Evolutionary conservation across 805 yeast genomes (phyloP), one percentile per base, ranked within the genome.

Genomic region (Kazachstania martiniae): DNA sequence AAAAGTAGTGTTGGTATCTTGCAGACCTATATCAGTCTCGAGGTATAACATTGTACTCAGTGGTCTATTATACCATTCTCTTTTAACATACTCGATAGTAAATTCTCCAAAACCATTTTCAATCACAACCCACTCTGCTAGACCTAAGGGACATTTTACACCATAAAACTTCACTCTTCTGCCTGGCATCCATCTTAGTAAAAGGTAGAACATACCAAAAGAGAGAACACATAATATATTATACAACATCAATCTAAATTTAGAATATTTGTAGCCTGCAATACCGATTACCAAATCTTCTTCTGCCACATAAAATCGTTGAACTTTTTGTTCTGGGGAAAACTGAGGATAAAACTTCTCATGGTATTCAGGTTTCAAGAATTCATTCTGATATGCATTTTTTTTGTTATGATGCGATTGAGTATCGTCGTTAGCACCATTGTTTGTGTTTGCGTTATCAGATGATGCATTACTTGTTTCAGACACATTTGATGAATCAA

Each of bases 21-120:
- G 41, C 5, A 25, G 16, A 9, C 46, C 49, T 5, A 54, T 61
- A 19, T 46, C 31, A 4, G 39, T 44, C 8, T 51, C 37, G 8
- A 39, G 29, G 10, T 48, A 48, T 44, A 89, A 67, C 18, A 83
- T 72, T 0, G 81, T 70, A 2, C 93, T 80, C 21, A 89, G 49
- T 8, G 83, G 66, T 44, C 82, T 73, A 45, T 80, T 77, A 49
- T 78, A 83, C 63, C 82, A 68, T 27, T 60, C 58, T 41, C 78
- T 69, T 1, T 61, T 47, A 10, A 91, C 74, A 2, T 60, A 53
- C 4, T 73, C 67, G 13, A 78, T 68, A 23, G 70, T 66, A 39
- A 91, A 66, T 45, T 85, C 94, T 13, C 96, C 97, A 64, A 74
- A 79, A 53, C 87, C 96, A 44, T 85, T 93, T 58, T 91, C 99